Percentiles rank a stretch among this genome's conserved stretches.
phyloP scores from a whole-genome alignment of 768 basidiomycete genomes.

The Boletus sensibilis region DNA sequence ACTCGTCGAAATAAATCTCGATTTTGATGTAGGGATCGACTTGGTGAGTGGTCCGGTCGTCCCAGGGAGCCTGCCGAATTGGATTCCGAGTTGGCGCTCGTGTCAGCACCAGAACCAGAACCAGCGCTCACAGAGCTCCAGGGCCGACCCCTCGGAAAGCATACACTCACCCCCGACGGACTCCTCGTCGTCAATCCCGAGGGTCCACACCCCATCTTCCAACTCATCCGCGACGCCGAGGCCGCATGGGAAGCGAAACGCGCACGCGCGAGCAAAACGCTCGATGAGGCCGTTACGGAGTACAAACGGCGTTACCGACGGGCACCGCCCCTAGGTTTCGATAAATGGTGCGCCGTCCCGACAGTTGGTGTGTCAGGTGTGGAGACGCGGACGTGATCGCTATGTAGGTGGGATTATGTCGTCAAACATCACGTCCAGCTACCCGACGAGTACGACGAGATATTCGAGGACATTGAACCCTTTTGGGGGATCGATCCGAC shows the following conservation, averaged over 20 bases:
- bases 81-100: neutral
- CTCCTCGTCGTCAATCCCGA: constrained; percentile 35
- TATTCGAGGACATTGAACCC: constrained; percentile 36
- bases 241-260: constrained; percentile 37
- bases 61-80: neutral
- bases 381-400: neutral
- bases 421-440: constrained; percentile 39
- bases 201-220: constrained; percentile 44
- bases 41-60: neutral
- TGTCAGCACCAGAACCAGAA: neutral
- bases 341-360: constrained; percentile 38
- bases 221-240: constrained; percentile 39
- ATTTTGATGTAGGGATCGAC: neutral
- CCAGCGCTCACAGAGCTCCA: neutral
- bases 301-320: constrained; percentile 37
- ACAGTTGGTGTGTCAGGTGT: neutral
- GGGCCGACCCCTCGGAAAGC: constrained; percentile 6
- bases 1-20: neutral
- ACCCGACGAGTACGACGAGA: constrained; percentile 49
- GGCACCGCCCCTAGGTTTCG: constrained; percentile 41
- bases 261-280: constrained; percentile 35
- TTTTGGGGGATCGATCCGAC: constrained; percentile 38
- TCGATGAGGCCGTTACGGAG: constrained; percentile 39
- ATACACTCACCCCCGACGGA: constrained; percentile 29
- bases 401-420: constrained; percentile 43